phyloP scores from a whole-genome alignment of 164 flowering plant genomes.

The Protea cynaroides region DNA sequence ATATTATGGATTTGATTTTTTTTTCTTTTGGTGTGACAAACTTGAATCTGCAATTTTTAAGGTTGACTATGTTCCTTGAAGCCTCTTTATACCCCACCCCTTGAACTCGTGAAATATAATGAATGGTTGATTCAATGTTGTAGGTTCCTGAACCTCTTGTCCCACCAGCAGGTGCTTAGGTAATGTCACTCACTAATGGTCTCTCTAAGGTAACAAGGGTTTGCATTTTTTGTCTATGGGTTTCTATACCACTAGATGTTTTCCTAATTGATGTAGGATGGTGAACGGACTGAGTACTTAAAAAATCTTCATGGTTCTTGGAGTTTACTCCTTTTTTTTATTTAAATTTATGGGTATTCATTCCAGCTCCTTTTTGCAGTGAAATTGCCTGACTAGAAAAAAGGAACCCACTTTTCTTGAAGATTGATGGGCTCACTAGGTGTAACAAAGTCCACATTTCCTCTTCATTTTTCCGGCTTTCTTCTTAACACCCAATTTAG shows the following conservation, averaged over 20 bases:
- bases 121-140: conserved; percentile 11
- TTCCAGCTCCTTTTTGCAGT: too few species aligned
- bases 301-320: too few species aligned
- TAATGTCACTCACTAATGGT: conserved; percentile 97
- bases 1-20: conserved; percentile 18
- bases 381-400: too few species aligned
- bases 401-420: too few species aligned
- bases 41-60: conserved; percentile 84
- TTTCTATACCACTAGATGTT: background rate
- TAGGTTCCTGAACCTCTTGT: conserved; percentile 95
- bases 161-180: conserved; percentile 91
- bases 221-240: background rate
- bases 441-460: too few species aligned
- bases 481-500: too few species aligned
- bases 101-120: conserved; percentile 12
- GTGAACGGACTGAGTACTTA: too few species aligned
- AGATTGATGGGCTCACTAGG: too few species aligned
- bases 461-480: too few species aligned
- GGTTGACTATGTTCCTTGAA: conserved; percentile 39
- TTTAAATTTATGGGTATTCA: too few species aligned
- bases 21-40: conserved; percentile 39
- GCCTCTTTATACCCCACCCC: conserved; percentile 17
- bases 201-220: conserved; percentile 64
- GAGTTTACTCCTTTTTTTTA: too few species aligned
- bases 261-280: too few species aligned